phyloP scores from a whole-genome alignment of 2,329 filamentous ascomycete species.

The Lasiodiplodia sp. region DNA sequence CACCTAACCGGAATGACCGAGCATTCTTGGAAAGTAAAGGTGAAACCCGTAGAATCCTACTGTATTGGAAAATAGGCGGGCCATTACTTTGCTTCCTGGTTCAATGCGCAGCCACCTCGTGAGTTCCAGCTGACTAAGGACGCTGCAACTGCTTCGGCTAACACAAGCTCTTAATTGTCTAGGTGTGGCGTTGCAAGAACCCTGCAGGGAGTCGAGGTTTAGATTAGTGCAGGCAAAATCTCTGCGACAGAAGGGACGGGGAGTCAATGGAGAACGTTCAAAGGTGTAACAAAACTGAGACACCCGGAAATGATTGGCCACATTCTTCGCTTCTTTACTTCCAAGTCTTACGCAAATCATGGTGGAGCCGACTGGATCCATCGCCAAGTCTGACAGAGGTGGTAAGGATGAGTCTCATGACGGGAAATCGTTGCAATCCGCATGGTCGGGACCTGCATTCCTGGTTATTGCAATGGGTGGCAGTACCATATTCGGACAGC shows the following conservation, averaged over 20 bases:
- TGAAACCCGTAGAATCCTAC: too few relatives aligned
- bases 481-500: neutral
- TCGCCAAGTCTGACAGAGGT: neutral
- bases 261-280: conserved; percentile 38
- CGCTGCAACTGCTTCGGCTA: conserved; percentile 41
- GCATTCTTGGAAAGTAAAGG: too few relatives aligned
- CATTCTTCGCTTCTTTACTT: neutral
- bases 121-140: neutral
- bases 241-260: conserved; percentile 33
- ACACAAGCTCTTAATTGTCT: conserved; percentile 36
- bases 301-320: conserved; percentile 36
- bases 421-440: neutral
- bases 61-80: too few relatives aligned
- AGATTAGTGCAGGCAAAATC: conserved; percentile 37
- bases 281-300: conserved; percentile 37
- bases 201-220: conserved; percentile 40
- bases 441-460: neutral
- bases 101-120: neutral
- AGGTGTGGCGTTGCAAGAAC: conserved; percentile 40
- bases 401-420: neutral
- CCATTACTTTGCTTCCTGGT: neutral
- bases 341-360: neutral
- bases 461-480: neutral
- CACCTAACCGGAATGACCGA: too few relatives aligned
- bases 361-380: neutral